These are phyloP conservation scores for Rauvolfia tetraphylla DNA, from an alignment of 257 asterid species.

Conservation along the genomic window DNA sequence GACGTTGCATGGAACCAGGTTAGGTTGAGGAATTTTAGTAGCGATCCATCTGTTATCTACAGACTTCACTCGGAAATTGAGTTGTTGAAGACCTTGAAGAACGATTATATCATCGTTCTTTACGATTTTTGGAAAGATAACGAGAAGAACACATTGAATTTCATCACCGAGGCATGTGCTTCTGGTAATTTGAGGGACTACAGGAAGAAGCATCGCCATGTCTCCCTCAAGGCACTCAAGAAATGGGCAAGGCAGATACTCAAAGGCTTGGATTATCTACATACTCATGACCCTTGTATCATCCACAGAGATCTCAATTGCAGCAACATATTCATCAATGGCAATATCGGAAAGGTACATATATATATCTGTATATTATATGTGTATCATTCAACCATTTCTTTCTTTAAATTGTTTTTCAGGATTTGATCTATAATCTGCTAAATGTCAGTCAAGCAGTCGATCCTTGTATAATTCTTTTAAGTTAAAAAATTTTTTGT, in stretches of 20 bases:
- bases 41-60: conserved; percentile 22
- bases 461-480: too few relatives aligned
- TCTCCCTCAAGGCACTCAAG: conserved; percentile 65
- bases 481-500: too few relatives aligned
- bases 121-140: conserved; percentile 24
- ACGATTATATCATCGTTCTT: conserved; percentile 23
- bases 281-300: conserved; percentile 65
- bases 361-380: neutral
- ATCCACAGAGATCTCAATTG: conserved; percentile 78
- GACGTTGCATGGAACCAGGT: conserved; percentile 31
- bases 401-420: too few relatives aligned
- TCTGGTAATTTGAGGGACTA: conserved; percentile 77
- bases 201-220: conserved; percentile 66
- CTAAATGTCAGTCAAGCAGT: too few relatives aligned
- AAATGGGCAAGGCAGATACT: conserved; percentile 77
- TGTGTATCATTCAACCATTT: too few relatives aligned
- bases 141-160: conserved; percentile 42
- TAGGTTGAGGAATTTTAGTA: conserved; percentile 21
- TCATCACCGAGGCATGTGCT: conserved; percentile 77
- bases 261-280: conserved; percentile 69
- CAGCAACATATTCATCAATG: conserved; percentile 82
- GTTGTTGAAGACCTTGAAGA: conserved; percentile 21
- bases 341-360: conserved; percentile 73
- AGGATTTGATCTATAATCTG: too few relatives aligned
- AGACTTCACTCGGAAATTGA: conserved; percentile 22